Evolutionary conservation across 495 filamentous ascomycete genomes (phyloP).

Genomic region (Tuber magnatum): DNA sequence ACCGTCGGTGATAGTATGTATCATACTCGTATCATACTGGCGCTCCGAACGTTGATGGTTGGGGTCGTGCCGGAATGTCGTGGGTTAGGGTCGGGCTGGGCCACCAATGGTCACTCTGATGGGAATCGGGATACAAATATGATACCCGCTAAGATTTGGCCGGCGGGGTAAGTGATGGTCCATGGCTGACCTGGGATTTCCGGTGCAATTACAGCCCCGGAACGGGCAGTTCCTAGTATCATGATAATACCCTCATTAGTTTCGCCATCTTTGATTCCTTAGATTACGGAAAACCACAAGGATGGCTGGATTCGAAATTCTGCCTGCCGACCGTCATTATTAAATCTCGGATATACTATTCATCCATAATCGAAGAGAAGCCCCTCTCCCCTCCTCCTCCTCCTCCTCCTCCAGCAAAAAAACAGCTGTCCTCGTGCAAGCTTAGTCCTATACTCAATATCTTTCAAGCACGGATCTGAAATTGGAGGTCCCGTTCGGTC

Average conservation of each 20-base stretch:
- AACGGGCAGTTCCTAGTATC: background rate
- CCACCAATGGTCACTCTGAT: background rate
- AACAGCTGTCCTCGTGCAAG: background rate
- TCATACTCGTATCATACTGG: background rate
- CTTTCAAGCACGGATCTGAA: conserved; percentile 35
- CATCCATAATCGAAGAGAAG: background rate
- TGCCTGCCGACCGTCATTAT: background rate
- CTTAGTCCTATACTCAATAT: conserved; percentile 32
- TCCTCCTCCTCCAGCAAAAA: background rate
- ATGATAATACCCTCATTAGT: background rate
- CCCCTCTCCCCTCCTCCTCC: too few relatives aligned
- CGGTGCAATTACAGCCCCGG: background rate
- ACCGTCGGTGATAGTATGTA: background rate
- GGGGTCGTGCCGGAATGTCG: background rate
- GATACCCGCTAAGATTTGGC: background rate
- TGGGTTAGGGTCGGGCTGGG: background rate
- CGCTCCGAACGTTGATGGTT: background rate
- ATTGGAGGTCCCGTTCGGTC: conserved; percentile 19
- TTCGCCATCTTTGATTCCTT: background rate
- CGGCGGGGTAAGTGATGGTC: background rate
- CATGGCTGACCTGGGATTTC: background rate
- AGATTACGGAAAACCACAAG: background rate
- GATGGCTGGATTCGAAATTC: background rate
- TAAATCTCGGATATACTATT: background rate
- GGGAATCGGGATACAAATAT: too few relatives aligned